Base-by-base conservation (phyloP, 441 rosid genomes). In the Jatropha podagrica region DNA sequence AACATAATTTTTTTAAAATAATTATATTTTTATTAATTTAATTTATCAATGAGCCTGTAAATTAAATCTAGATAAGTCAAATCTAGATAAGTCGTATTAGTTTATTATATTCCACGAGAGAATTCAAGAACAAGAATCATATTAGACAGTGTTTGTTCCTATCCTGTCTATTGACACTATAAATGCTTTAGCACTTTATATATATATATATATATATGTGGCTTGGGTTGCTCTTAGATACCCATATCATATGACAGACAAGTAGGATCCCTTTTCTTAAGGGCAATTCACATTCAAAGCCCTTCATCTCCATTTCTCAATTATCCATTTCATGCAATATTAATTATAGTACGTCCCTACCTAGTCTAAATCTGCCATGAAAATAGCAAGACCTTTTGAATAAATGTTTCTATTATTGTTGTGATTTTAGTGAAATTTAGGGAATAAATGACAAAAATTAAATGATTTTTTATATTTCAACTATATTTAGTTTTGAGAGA, bases 221-320 rank as follows among this genome's bases (percentile, higher is more conserved):
- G 77, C 72, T 13, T 26, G 3, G 46, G 18, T 46, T 18, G 17
- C 26, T 8, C 27, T 69, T 0, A 37, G 13, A 71, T 44, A 14
- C 74, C 66, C 65, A 7, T 52, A 54, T 58, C 0, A 20, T 9
- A 32, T 32, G 32, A 27, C 48, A 12, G 20, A 42, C 38, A 27
- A 10, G 26, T 32, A 37, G 23, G 51, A 56, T 66, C 42, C 77
- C 71, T 55, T 46, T 56, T 64, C 14, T 41, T 54, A 17, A 52
- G 64, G 77, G 77, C 71, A 74, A 23, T 38, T 65, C 13, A 59
- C 71, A 13, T 37, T 74, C 38, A 37, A 73, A 32, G 26, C 46
- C 64, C 67, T 32, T 46, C 38, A 2, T 20, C 37, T 10, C 15
- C 40, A 61, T 42, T 32, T 49, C 17, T 48, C 5, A n/a, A 44